phyloP scores from a whole-genome alignment of 371 early-diverging fungal species.

The Zopfochytrium polystomum region DNA sequence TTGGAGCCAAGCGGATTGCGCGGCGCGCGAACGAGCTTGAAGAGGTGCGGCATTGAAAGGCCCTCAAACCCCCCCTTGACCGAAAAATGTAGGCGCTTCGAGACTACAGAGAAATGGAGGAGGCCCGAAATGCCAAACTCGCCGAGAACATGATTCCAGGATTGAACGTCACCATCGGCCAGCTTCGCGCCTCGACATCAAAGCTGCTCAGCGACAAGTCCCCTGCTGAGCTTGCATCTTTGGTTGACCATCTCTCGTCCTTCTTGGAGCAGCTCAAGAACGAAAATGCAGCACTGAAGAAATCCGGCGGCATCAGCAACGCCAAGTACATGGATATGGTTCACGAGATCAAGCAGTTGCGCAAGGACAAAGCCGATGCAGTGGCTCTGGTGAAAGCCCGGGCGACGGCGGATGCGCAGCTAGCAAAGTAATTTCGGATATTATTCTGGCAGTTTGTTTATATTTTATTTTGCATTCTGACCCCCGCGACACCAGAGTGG shows the following conservation, averaged over 20 bases:
- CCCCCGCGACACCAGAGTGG: constrained; percentile 27
- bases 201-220: constrained; percentile 20
- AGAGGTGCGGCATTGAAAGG: constrained; percentile 9
- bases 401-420: constrained; percentile 10
- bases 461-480: not conserved
- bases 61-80: not conserved
- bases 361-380: constrained; percentile 26
- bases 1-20: constrained; percentile 6
- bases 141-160: constrained; percentile 17
- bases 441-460: not conserved
- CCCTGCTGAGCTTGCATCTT: constrained; percentile 23
- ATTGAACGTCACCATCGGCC: constrained; percentile 15
- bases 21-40: constrained; percentile 23
- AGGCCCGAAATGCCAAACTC: constrained; percentile 5
- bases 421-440: not conserved
- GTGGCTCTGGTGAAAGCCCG: constrained; percentile 20
- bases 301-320: constrained; percentile 16
- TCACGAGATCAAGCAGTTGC: constrained; percentile 34
- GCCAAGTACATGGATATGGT: constrained; percentile 36
- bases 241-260: constrained; percentile 36
- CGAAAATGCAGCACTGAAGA: constrained; percentile 32
- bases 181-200: constrained; percentile 14
- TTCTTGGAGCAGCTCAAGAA: constrained; percentile 26
- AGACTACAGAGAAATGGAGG: constrained; percentile 7
- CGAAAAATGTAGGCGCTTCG: constrained; percentile 1